Evolutionary conservation across 306 rosid species (phyloP).

Genomic region (Castanopsis chinensis): DNA sequence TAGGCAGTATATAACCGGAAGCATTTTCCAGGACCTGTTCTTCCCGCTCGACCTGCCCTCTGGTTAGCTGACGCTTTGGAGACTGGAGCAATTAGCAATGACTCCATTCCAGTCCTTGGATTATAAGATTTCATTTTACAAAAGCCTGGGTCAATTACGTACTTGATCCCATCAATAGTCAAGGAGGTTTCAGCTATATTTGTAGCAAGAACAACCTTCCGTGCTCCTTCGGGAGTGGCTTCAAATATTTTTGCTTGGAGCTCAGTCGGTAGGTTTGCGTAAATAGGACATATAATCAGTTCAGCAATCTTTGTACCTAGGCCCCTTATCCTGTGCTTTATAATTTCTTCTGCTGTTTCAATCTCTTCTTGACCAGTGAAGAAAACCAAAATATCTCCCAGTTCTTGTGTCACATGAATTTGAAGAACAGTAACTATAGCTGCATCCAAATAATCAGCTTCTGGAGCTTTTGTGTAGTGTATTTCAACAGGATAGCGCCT

Average conservation of each 20-base stretch:
- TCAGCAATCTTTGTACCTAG: conserved; percentile 94
- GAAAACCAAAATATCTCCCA: conserved; percentile 91
- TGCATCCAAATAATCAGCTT: conserved; percentile 96
- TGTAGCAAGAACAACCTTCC: conserved; percentile 94
- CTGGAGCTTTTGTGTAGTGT: conserved; percentile 87
- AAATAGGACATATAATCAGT: conserved; percentile 89
- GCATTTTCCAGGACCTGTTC: conserved; percentile 98
- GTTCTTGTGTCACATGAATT: conserved; percentile 85
- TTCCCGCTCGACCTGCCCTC: conserved; percentile 94
- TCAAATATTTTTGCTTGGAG: conserved; percentile 93
- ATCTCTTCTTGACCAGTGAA: conserved; percentile 97
- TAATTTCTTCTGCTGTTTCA: conserved; percentile 94
- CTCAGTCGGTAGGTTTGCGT: conserved; percentile 95
- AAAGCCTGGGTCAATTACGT: conserved; percentile 95
- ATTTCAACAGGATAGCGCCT: conserved; percentile 92
- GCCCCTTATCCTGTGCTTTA: conserved; percentile 83
- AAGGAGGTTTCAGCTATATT: conserved; percentile 96
- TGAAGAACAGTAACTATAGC: conserved; percentile 92
- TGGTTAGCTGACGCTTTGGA: conserved; percentile 98
- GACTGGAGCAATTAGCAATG: conserved; percentile 74
- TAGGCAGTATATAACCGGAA: conserved; percentile 78
- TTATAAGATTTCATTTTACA: conserved; percentile 72
- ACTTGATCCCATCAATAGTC: conserved; percentile 95
- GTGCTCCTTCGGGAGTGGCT: conserved; percentile 96
- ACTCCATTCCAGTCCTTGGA: conserved; percentile 98